Evolutionary conservation across 441 rosid species (phyloP), one percentile per base, ranked within the genome.

Genomic region (Croton laevigatus): DNA sequence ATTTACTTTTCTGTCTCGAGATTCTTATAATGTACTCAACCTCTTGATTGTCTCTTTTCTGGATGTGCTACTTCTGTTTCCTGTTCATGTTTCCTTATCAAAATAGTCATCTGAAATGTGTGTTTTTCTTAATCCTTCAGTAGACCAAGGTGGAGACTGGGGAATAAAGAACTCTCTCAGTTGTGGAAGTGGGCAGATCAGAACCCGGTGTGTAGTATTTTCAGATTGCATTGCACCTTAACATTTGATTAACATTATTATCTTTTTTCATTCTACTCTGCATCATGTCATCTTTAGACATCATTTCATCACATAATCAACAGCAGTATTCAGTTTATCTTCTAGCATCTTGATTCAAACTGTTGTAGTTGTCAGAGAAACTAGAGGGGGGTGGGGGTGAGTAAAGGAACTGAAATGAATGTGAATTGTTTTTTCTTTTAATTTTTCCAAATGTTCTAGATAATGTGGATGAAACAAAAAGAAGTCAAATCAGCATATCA

Each of bases 131-230:
- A 69, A 74, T 86, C 65, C 65, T 80, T 36, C 87, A 95, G 98
- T 78, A 88, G 77, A 76, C 94, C 87, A 63, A 89, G 97, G 75
- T 93, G 95, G 93, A 91, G 97, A 75, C 60, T 95, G 62, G 98
- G 99, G 46, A 95, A 95, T 73, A 95, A 87, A 85, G 99, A 95
- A 83, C 93, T 95, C 80, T 93, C 99, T 32, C 99, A 89, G 71
- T 78, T 95, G 71, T 95, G 99, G 98, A 91, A 93, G 78, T 95
- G 97, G 99, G 90, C 98, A 8, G 99, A 95, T 73, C 97, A 87
- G 74, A 95, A 95, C 86, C 94, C 86, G 69, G 97, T 93, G 68
- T 70, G 83, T 71, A 61, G 58, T 68, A 45, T 64, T 27, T 78
- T 3, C 23, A 37, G 34, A 61, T 48, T 22, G 9, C 52, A 51